Percentiles rank a stretch among this genome's conserved stretches.
Conservation (phyloP, 1,284 basidiomycete species). For the Uromyces viciae-fabae region DNA sequence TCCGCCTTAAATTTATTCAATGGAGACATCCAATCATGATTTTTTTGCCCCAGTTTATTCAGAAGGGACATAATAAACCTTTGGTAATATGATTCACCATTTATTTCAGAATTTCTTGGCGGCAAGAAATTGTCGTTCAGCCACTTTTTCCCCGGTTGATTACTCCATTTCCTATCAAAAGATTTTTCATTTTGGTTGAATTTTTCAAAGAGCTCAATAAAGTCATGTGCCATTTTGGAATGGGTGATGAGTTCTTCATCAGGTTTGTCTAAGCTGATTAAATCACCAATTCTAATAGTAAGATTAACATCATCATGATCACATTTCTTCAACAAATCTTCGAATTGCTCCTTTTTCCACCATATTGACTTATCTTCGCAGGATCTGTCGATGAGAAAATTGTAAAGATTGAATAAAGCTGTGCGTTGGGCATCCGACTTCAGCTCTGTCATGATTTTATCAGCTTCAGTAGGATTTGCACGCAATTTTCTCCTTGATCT, state of each 20-base stretch:
- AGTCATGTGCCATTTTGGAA: background rate
- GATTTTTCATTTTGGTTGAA: slow-evolving; percentile 21
- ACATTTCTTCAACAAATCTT: background rate
- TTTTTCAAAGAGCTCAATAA: slow-evolving; percentile 4
- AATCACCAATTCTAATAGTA: slow-evolving; percentile 14
- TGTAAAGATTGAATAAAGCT: slow-evolving; percentile 13
- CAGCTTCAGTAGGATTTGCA: background rate
- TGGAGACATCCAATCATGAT: too few relatives aligned
- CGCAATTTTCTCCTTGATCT: background rate
- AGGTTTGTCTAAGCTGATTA: too few relatives aligned
- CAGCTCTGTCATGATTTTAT: background rate
- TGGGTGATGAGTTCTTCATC: background rate
- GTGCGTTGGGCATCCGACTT: background rate
- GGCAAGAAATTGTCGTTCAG: background rate
- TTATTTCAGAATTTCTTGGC: too few relatives aligned
- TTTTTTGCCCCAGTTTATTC: too few relatives aligned
- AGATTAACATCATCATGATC: slow-evolving; percentile 3
- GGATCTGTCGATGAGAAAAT: slow-evolving; percentile 17
- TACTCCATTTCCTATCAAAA: slow-evolving; percentile 12
- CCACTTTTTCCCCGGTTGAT: background rate
- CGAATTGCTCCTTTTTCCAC: background rate
- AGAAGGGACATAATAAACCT: background rate
- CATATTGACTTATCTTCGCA: background rate
- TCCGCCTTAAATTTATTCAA: too few relatives aligned
- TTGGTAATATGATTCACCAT: background rate